Evolutionary conservation across 306 rosid genomes (phyloP).

Genomic region (Dalbergia cultrata): DNA sequence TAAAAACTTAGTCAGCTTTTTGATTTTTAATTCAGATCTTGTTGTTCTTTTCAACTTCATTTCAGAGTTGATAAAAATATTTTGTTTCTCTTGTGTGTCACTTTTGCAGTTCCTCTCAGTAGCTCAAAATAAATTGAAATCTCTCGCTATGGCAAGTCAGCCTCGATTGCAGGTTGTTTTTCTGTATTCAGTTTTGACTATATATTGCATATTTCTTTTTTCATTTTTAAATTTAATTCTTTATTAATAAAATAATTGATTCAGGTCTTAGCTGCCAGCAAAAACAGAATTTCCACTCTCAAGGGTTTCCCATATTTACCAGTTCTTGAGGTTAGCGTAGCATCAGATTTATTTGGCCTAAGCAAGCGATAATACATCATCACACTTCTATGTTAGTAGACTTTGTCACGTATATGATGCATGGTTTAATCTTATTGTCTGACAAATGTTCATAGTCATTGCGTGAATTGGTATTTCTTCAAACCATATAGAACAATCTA

Average conservation of each 20-base stretch:
- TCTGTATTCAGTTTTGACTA: constrained; percentile 39
- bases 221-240: background rate
- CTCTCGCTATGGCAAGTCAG: constrained; percentile 96
- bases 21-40: constrained; percentile 31
- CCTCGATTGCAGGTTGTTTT: constrained; percentile 93
- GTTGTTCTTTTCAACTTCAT: constrained; percentile 34
- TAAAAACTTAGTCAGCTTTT: constrained; percentile 18
- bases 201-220: constrained; percentile 12
- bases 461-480: constrained; percentile 29
- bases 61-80: constrained; percentile 29
- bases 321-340: constrained; percentile 82
- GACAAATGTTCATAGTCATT: constrained; percentile 8
- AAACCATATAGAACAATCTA: background rate
- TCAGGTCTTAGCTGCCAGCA: constrained; percentile 99
- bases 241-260: constrained; percentile 40
- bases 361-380: constrained; percentile 1
- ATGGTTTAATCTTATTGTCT: constrained; percentile 29
- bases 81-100: constrained; percentile 20
- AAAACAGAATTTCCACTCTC: constrained; percentile 86
- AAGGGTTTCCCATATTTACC: constrained; percentile 97
- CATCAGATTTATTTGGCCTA: constrained; percentile 21
- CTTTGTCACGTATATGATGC: constrained; percentile 10
- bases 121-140: constrained; percentile 96
- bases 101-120: constrained; percentile 89
- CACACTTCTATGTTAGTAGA: background rate